Evolutionary conservation across 257 asterid species (phyloP).

Genomic region (Coffea eugenioides): DNA sequence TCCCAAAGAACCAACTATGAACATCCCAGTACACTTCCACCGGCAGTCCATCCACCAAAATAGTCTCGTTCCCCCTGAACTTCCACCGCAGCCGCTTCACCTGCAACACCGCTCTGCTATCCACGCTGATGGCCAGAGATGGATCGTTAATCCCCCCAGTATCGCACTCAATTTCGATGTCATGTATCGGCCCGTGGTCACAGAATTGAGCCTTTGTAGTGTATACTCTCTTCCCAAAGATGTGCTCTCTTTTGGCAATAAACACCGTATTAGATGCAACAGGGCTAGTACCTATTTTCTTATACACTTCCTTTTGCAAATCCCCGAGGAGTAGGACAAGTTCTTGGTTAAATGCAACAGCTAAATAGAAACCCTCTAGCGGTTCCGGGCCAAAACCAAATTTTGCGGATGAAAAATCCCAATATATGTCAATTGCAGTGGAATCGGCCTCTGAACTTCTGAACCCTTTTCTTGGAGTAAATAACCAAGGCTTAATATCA

Average conservation of each 20-base stretch:
- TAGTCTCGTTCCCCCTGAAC: slow-evolving; percentile 59
- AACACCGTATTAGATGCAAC: slow-evolving; percentile 33
- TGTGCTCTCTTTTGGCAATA: slow-evolving; percentile 52
- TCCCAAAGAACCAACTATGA: slow-evolving; percentile 62
- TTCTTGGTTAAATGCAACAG: slow-evolving; percentile 48
- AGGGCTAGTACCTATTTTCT: slow-evolving; percentile 32
- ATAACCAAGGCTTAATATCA: slow-evolving; percentile 72
- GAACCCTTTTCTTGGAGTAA: slow-evolving; percentile 59
- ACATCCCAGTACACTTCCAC: slow-evolving; percentile 79
- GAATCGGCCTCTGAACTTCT: slow-evolving; percentile 32
- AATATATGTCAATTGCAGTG: slow-evolving; percentile 35
- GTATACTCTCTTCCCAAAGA: slow-evolving; percentile 54
- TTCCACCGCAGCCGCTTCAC: slow-evolving; percentile 64
- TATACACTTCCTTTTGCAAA: slow-evolving; percentile 34
- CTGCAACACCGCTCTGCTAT: slow-evolving; percentile 41
- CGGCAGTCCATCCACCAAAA: slow-evolving; percentile 59
- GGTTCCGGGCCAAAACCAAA: slow-evolving; percentile 75
- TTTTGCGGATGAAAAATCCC: slow-evolving; percentile 72
- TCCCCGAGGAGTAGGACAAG: slow-evolving; percentile 56
- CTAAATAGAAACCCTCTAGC: slow-evolving; percentile 49
- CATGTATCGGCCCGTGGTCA: slow-evolving; percentile 48
- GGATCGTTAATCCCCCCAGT: slow-evolving; percentile 33
- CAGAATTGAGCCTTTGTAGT: slow-evolving; percentile 49
- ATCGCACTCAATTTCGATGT: slow-evolving; percentile 52
- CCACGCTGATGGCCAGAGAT: slow-evolving; percentile 42